Conservation (phyloP, 257 asterid genomes). For the Ballota nigra region DNA sequence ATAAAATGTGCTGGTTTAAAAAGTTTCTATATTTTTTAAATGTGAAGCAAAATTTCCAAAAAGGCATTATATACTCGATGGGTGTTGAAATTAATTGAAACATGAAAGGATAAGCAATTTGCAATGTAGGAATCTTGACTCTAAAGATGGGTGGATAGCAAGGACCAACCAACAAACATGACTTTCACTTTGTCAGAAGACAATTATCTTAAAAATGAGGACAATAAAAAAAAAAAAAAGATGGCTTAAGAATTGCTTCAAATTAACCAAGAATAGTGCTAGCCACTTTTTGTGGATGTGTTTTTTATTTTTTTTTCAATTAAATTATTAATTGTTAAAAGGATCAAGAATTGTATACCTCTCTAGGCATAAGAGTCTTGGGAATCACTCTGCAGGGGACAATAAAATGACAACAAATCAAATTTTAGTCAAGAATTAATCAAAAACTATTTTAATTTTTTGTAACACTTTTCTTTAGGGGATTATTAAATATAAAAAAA, state of each 20-base stretch:
- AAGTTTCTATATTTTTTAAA: too few species aligned
- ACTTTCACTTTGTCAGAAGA: slow-evolving; percentile 25
- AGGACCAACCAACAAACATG: slow-evolving; percentile 34
- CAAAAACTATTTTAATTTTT: not conserved
- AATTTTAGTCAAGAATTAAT: slow-evolving; percentile 29
- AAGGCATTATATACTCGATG: too few species aligned
- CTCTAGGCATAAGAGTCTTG: slow-evolving; percentile 99
- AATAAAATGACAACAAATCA: slow-evolving; percentile 62
- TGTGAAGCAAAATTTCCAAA: too few species aligned
- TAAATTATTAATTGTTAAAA: slow-evolving; percentile 19
- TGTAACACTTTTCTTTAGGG: too few species aligned
- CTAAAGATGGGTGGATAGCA: slow-evolving; percentile 28
- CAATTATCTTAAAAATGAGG: not conserved
- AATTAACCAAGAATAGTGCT: not conserved
- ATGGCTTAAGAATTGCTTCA: not conserved
- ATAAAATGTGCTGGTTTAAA: too few species aligned
- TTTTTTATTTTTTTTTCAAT: too few species aligned
- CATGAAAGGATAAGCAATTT: slow-evolving; percentile 4
- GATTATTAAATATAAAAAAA: not conserved
- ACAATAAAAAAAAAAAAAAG: not conserved
- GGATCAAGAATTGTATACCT: slow-evolving; percentile 57
- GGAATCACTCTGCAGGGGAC: slow-evolving; percentile 94
- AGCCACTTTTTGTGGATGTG: not conserved
- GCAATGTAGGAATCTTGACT: not conserved
- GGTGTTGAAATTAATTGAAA: not conserved